These are phyloP conservation scores for Pilasporangium apinafurcum DNA, from an alignment of 352 stramenopile genomes.

Conservation along the genomic window DNA sequence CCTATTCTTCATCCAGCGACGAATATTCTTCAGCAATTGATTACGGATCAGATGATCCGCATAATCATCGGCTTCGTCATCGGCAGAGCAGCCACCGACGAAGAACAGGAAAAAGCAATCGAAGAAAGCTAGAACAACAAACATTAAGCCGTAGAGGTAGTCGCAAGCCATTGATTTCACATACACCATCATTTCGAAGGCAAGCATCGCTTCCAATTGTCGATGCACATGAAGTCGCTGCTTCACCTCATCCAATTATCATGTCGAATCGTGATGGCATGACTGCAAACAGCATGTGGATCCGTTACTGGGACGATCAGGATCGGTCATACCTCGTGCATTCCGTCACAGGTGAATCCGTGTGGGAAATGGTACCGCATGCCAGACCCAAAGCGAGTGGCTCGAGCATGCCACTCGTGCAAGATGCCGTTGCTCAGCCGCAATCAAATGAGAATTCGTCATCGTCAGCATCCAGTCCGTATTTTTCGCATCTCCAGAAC, in stretches of 20 bases:
- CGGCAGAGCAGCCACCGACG: background rate
- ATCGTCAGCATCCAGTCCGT: background rate
- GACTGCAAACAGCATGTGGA: constrained; percentile 28
- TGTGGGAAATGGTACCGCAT: constrained; percentile 50
- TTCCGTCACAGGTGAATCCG: constrained; percentile 50
- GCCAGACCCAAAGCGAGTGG: background rate
- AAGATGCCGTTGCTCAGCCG: constrained; percentile 1
- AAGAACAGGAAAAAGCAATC: constrained; percentile 1
- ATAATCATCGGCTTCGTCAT: background rate
- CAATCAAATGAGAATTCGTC: background rate
- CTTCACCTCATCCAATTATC: too few species aligned
- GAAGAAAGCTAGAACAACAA: too few species aligned
- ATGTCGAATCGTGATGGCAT: constrained; percentile 9
- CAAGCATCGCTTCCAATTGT: constrained; percentile 7
- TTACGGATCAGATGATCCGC: constrained; percentile 5
- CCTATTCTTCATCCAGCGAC: constrained; percentile 4
- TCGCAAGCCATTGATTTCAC: constrained; percentile 1
- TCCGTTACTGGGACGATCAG: constrained; percentile 55
- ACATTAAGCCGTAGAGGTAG: background rate
- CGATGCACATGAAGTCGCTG: constrained; percentile 13
- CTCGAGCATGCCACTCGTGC: too few species aligned
- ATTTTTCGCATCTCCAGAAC: constrained; percentile 6
- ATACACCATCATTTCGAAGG: background rate
- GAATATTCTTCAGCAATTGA: too few species aligned
- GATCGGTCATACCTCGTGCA: constrained; percentile 58